These are phyloP conservation scores for Suhomyces anneliseae DNA, from an alignment of 1,139 yeast genomes.

Conservation along the genomic window DNA sequence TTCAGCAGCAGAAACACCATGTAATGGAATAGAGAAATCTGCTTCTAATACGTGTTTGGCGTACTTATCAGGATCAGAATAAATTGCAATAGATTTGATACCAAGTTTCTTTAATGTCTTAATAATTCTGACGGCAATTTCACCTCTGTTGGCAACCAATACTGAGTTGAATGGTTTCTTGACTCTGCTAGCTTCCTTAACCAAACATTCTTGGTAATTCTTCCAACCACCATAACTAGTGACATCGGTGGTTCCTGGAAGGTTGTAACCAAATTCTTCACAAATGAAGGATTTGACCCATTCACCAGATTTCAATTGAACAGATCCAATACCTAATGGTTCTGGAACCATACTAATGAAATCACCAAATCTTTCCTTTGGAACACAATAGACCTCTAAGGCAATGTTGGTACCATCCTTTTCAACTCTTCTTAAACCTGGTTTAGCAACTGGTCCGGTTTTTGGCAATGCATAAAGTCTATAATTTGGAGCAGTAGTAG, in stretches of 20 bases:
- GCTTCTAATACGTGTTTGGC: constrained; percentile 84
- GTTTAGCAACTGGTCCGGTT: constrained; percentile 79
- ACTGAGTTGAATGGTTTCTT: constrained; percentile 77
- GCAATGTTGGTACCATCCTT: constrained; percentile 60
- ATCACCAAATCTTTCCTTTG: constrained; percentile 71
- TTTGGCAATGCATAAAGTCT: constrained; percentile 80
- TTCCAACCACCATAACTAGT: constrained; percentile 89
- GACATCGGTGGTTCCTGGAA: constrained; percentile 72
- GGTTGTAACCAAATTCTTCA: constrained; percentile 80
- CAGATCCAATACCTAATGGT: constrained; percentile 93
- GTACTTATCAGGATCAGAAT: constrained; percentile 86
- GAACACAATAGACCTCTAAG: constrained; percentile 81
- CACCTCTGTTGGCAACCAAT: constrained; percentile 95
- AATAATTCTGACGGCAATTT: constrained; percentile 92
- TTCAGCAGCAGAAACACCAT: constrained; percentile 84
- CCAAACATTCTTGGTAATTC: constrained; percentile 52
- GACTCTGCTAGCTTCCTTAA: constrained; percentile 21
- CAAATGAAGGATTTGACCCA: constrained; percentile 93
- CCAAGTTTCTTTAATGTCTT: constrained; percentile 79
- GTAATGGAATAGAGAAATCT: constrained; percentile 74
- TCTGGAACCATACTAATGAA: constrained; percentile 88
- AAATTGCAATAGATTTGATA: constrained; percentile 80
- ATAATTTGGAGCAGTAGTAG: constrained; percentile 74
- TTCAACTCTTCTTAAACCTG: constrained; percentile 75
- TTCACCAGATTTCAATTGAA: constrained; percentile 74